These are phyloP conservation scores for Suillus clintonianus DNA, from an alignment of 768 basidiomycete species.

Conservation along the genomic window DNA sequence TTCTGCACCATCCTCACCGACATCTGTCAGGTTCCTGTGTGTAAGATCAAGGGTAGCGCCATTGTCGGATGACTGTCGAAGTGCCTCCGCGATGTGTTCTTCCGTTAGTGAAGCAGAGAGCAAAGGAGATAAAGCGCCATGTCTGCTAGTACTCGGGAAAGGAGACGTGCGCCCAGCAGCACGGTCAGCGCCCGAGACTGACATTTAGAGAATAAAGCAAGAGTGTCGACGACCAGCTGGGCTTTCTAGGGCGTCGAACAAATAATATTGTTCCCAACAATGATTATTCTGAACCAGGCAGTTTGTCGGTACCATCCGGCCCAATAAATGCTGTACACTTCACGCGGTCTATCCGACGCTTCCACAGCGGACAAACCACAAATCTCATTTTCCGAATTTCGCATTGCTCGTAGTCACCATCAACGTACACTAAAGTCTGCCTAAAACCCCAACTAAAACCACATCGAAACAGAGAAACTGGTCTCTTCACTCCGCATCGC, in stretches of 20 bases:
- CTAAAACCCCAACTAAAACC: slow-evolving; percentile 62
- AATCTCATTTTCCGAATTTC: background rate
- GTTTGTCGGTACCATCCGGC: slow-evolving; percentile 29
- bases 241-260: slow-evolving; percentile 19
- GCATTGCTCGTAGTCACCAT: background rate
- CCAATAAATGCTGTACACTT: slow-evolving; percentile 19
- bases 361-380: background rate
- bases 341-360: slow-evolving; percentile 11
- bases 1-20: slow-evolving; percentile 73
- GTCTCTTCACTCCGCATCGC: slow-evolving; percentile 81
- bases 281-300: slow-evolving; percentile 14
- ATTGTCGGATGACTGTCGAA: slow-evolving; percentile 66
- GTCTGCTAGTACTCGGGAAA: slow-evolving; percentile 24
- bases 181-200: slow-evolving; percentile 31
- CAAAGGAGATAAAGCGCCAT: slow-evolving; percentile 29
- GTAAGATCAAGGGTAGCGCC: slow-evolving; percentile 86
- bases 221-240: slow-evolving; percentile 10
- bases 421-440: background rate
- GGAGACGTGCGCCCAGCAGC: slow-evolving; percentile 28
- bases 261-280: slow-evolving; percentile 17
- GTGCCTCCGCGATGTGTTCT: slow-evolving; percentile 64
- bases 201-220: slow-evolving; percentile 21
- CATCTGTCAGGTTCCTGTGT: slow-evolving; percentile 73
- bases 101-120: slow-evolving; percentile 49
- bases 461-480: slow-evolving; percentile 89